Conservation (phyloP, 2,329 filamentous ascomycete species). For the Microcyclospora pomicola region DNA sequence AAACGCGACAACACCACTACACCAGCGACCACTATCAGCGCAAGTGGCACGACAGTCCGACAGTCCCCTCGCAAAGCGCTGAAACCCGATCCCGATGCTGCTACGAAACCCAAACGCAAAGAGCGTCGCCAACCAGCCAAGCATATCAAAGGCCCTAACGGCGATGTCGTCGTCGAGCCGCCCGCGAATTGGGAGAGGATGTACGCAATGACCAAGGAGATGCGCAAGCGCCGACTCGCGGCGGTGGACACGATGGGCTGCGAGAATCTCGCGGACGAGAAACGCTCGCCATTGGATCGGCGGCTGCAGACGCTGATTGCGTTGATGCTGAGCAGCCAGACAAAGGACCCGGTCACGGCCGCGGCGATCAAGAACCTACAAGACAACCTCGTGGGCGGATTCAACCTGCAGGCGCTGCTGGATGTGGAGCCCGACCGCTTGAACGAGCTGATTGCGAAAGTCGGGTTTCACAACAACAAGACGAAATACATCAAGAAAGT, state of each 20-base stretch:
- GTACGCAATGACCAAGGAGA: conserved; percentile 62
- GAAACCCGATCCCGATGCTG: conserved; percentile 8
- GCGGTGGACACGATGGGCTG: conserved; percentile 98
- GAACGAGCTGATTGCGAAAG: conserved; percentile 65
- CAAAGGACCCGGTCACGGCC: conserved; percentile 82
- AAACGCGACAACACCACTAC: conserved; percentile 10
- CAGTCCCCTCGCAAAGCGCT: conserved; percentile 18
- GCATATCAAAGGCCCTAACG: conserved; percentile 20
- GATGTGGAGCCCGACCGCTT: conserved; percentile 51
- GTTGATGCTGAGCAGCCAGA: conserved; percentile 84
- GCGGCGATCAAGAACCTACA: conserved; percentile 69
- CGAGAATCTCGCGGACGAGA: conserved; percentile 53
- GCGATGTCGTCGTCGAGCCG: conserved; percentile 27
- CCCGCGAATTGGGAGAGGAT: conserved; percentile 74
- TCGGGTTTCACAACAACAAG: conserved; percentile 93
- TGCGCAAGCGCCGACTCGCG: conserved; percentile 59
- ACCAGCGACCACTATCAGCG: conserved; percentile 4
- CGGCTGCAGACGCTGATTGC: conserved; percentile 78
- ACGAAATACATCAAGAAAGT: conserved; percentile 57
- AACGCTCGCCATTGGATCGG: conserved; percentile 40
- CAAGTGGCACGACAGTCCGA: conserved; percentile 7
- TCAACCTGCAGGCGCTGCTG: conserved; percentile 67
- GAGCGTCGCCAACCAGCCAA: conserved; percentile 20
- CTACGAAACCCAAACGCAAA: conserved; percentile 6
- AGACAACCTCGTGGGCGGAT: conserved; percentile 50